Evolutionary conservation across 2,329 filamentous ascomycete species (phyloP), one percentile per base, ranked within the genome.

Genomic region (Hymenoscyphus linearis): DNA sequence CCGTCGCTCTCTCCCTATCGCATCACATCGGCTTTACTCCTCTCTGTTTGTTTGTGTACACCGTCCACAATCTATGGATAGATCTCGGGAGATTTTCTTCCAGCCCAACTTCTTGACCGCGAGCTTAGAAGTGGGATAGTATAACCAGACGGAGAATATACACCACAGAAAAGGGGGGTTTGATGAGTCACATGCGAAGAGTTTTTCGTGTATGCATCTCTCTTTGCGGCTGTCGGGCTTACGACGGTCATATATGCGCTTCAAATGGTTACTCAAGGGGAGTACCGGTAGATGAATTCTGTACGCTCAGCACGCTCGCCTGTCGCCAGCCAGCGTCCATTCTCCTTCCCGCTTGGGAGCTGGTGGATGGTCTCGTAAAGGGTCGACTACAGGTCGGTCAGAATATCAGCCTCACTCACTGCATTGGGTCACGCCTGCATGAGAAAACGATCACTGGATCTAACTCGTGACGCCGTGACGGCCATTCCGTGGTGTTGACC

Each of bases 381-480:
- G 40, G 18, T 47, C 18, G 10, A 10, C 40, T 12, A 47, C 40
- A 50, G 44, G 44, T 12, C 18, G 25, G 44, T n/a, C n/a, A n/a
- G 25, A 50, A 22, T 18, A 25, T 50, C 44, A 50, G 44, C 44
- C 44, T 50, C 18, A 50, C 44, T 22, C 9, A 10, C 22, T 50
- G 44, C 44, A 50, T 50, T 25, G 44, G 44, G 44, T 50, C 44
- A 50, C 44, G 44, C 44, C 44, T 50, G 44, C 44, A 50, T 50
- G 44, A 50, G 18, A 25, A 50, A 18, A 50, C 44, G 44, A 22
- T 50, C 44, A 50, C 13, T 25, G 44, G 18, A 50, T 25, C 18
- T 22, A 22, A 25, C 44, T 50, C 44, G 44, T 50, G 44, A 50
- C 44, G 44, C 25, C 44, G 44, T 50, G 44, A 50, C 44, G 44